Evolutionary conservation across 2,329 filamentous ascomycete genomes (phyloP), one percentile per base, ranked within the genome.

Genomic region (Trichocomaceae sp.): DNA sequence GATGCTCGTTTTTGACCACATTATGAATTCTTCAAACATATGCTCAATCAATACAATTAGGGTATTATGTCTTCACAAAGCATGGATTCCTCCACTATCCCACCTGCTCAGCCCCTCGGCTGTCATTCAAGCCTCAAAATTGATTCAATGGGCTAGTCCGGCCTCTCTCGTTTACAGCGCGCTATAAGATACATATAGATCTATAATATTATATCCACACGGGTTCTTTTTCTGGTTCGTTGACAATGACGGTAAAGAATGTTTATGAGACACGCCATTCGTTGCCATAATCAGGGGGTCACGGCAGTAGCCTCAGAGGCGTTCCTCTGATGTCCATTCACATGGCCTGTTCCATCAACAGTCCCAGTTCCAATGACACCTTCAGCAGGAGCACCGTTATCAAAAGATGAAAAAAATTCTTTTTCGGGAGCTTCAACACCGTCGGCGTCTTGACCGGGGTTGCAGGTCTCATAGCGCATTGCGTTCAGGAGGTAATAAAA

Each of bases 391-490:
- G 19, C 15, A 45, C 15, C n/a, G 8, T 6, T 13, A 10, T 37
- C 33, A 29, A 20, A 7, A 5, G 48, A 37, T 12, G 39, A 4
- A 26, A 23, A 42, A 7, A 2, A 6, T 44, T 23, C 45, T 52
- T 50, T 22, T 49, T 60, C 56, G 22, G 31, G 31, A 13, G 8
- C 7, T 29, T 29, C 26, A 10, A 54, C 12, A 19, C 50, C 19
- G 41, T 64, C 83, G 48, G 80, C 83, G 66, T 90, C 85, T 63
- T 88, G 74, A 2, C 73, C 73, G 2, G 74, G 74, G 41, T 76
- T 77, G 47, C 72, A 73, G 1, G 68, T 72, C 57, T 75, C 63
- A 57, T 74, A 76, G 53, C 68, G 69, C 54, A 73, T 66, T 20
- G 70, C 66, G 62, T 75, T 74, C 58, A 81, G 71, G 56, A 79